phyloP scores from a whole-genome alignment of 495 filamentous ascomycete genomes.

The Penicillium longicatenatum region DNA sequence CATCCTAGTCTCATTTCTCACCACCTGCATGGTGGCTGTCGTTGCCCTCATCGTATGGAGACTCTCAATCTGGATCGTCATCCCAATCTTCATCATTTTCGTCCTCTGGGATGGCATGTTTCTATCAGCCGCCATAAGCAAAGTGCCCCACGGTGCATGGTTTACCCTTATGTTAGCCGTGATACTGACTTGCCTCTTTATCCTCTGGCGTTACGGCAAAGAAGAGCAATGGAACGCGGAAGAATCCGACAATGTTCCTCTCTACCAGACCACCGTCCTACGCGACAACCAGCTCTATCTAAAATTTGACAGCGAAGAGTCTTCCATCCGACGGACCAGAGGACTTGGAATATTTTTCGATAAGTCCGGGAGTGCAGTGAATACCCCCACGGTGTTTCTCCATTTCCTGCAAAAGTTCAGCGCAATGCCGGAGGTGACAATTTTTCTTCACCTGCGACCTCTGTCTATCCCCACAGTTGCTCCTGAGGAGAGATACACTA shows the following conservation, averaged over 20 bases:
- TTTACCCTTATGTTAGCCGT: slow-evolving; percentile 64
- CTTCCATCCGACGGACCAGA: slow-evolving; percentile 40
- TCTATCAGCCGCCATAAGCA: slow-evolving; percentile 64
- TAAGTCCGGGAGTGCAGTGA: slow-evolving; percentile 51
- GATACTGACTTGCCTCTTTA: slow-evolving; percentile 57
- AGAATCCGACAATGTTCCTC: slow-evolving; percentile 47
- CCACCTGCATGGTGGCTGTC: slow-evolving; percentile 67
- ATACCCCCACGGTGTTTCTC: slow-evolving; percentile 58
- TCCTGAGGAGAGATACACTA: slow-evolving; percentile 47
- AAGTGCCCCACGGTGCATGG: slow-evolving; percentile 72
- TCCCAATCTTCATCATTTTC: slow-evolving; percentile 62
- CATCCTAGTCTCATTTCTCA: slow-evolving; percentile 72
- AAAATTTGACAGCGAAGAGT: neutral
- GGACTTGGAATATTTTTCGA: slow-evolving; percentile 68
- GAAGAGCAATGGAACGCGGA: slow-evolving; percentile 71
- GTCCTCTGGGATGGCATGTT: slow-evolving; percentile 64
- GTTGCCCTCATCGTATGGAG: slow-evolving; percentile 69
- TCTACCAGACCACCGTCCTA: slow-evolving; percentile 47
- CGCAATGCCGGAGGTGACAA: slow-evolving; percentile 54
- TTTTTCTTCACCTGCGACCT: slow-evolving; percentile 65
- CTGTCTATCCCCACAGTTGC: slow-evolving; percentile 42
- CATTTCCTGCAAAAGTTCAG: slow-evolving; percentile 65
- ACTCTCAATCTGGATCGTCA: slow-evolving; percentile 54
- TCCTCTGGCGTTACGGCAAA: slow-evolving; percentile 74
- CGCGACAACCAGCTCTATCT: neutral